Percentiles rank a stretch among this genome's conserved stretches.
phyloP scores from a whole-genome alignment of 2,329 filamentous ascomycete genomes.

The Beauveria caledonica region DNA sequence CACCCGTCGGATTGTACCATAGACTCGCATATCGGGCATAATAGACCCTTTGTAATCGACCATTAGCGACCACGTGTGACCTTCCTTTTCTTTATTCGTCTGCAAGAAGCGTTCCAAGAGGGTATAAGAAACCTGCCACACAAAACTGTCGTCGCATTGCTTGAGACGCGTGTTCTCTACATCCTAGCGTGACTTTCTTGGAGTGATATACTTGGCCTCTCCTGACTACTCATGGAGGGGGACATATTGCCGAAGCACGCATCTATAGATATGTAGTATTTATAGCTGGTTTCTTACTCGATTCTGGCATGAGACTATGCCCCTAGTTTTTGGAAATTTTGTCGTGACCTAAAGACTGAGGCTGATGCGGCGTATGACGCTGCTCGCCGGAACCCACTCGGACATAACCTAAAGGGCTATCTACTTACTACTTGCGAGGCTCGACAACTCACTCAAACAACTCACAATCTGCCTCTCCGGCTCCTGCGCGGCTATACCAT shows the following conservation, averaged over 20 bases:
- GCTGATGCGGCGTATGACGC: neutral
- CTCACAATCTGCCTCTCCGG: neutral
- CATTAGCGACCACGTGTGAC: neutral
- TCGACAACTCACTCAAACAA: neutral
- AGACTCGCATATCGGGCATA: constrained; percentile 13
- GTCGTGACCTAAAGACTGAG: neutral
- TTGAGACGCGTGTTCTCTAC: neutral
- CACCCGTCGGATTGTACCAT: constrained; percentile 13
- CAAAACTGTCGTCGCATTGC: neutral
- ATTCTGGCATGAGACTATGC: no score
- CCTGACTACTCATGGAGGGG: neutral
- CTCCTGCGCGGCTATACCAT: neutral
- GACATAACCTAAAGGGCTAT: neutral
- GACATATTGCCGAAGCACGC: no score
- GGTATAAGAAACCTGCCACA: neutral
- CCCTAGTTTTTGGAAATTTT: no score
- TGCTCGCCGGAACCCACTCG: constrained; percentile 3
- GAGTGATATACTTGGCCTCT: neutral
- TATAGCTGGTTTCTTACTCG: neutral
- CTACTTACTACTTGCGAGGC: neutral
- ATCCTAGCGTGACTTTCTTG: neutral
- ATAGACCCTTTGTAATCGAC: constrained; percentile 13
- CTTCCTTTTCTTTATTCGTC: neutral
- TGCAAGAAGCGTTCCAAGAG: neutral
- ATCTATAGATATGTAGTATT: neutral